These are phyloP conservation scores for Chamaecyparis obtusa DNA, from an alignment of 75 land plant genomes.

Conservation along the genomic window DNA sequence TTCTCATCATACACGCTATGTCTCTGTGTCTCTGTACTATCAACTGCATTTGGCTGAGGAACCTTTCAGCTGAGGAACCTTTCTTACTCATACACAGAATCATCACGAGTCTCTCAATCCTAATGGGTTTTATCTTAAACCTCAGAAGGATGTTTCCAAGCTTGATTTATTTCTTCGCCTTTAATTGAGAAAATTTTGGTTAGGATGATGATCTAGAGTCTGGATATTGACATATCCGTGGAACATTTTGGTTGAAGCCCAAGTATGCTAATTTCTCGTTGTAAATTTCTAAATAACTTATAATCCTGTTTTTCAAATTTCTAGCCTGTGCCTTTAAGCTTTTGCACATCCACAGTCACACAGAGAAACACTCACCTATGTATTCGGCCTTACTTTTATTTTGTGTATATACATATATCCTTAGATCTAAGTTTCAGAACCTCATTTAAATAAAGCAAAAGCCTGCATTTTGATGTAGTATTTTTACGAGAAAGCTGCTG, in stretches of 20 bases:
- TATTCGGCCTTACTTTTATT: background rate
- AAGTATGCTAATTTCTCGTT: slow-evolving; percentile 10
- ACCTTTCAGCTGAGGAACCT: no score
- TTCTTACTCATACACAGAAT: slow-evolving; percentile 46
- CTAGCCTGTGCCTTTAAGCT: background rate
- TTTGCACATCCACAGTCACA: slow-evolving; percentile 1
- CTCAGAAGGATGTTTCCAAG: slow-evolving; percentile 14
- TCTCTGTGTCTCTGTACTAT: no score
- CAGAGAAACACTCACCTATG: background rate
- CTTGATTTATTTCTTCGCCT: slow-evolving; percentile 18
- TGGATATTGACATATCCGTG: background rate
- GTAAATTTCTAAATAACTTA: slow-evolving; percentile 11
- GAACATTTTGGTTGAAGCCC: slow-evolving; percentile 8
- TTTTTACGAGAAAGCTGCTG: background rate
- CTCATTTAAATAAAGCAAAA: background rate
- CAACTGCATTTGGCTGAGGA: no score
- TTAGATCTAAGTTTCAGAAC: background rate
- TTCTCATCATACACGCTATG: no score
- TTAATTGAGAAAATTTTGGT: slow-evolving; percentile 7
- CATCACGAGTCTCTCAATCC: slow-evolving; percentile 13
- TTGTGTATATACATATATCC: background rate
- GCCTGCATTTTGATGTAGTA: background rate
- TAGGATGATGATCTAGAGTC: background rate
- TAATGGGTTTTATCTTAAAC: slow-evolving; percentile 4
- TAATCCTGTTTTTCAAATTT: background rate